phyloP scores from a whole-genome alignment of 2,329 filamentous ascomycete genomes.

The Talaromyces sp. region DNA sequence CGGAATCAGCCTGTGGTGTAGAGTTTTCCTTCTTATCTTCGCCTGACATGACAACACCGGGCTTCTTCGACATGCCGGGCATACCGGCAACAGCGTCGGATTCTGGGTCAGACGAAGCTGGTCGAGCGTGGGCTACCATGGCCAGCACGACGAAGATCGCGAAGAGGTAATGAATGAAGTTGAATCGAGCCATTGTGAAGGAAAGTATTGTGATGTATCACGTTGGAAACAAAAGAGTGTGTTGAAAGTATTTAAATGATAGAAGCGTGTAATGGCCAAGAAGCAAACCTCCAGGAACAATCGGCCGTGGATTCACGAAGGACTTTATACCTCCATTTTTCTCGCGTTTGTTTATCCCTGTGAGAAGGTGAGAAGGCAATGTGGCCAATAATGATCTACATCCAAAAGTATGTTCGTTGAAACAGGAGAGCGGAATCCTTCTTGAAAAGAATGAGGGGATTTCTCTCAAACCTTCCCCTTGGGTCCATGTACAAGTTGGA shows the following conservation, averaged over 20 bases:
- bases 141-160: slow-evolving; percentile 25
- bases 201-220: slow-evolving; percentile 1
- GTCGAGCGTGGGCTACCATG: slow-evolving; percentile 22
- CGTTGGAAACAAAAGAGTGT: not conserved
- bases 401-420: not conserved
- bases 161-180: slow-evolving; percentile 19
- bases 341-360: not conserved
- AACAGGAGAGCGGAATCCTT: not conserved
- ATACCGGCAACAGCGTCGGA: slow-evolving; percentile 8
- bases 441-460: not conserved
- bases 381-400: not conserved
- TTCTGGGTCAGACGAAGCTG: slow-evolving; percentile 10
- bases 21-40: not conserved
- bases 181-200: slow-evolving; percentile 27
- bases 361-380: not conserved
- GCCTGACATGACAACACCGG: not conserved
- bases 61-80: slow-evolving; percentile 1
- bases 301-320: not conserved
- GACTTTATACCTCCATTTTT: not conserved
- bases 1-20: not conserved
- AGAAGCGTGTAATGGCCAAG: not conserved
- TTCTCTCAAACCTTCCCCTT: not conserved
- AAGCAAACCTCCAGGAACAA: not conserved
- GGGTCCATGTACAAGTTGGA: not conserved
- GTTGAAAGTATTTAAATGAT: not conserved